Evolutionary conservation across 208 protist genomes (phyloP).

Genomic region (Trypanosoma boissoni): DNA sequence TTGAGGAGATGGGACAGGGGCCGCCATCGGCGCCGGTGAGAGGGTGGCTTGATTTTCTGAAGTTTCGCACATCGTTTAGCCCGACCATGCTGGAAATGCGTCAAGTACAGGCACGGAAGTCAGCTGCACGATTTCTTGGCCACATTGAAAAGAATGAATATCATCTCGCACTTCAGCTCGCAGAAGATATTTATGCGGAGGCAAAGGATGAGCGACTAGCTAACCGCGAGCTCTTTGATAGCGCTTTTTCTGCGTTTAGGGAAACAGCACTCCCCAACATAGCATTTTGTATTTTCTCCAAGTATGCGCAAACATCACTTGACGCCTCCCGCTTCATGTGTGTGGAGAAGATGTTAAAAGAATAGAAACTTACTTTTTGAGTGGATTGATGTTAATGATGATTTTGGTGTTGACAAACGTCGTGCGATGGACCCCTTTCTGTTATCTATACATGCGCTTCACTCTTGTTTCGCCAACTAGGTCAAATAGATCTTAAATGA

Average conservation of each 20-base stretch:
- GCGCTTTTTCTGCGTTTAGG: slow-evolving; percentile 53
- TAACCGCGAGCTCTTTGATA: slow-evolving; percentile 36
- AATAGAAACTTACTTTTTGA: slow-evolving; percentile 24
- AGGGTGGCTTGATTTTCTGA: slow-evolving; percentile 78
- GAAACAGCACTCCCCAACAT: slow-evolving; percentile 54
- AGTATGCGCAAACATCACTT: slow-evolving; percentile 62
- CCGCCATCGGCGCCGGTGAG: slow-evolving; percentile 51
- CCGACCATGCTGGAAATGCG: slow-evolving; percentile 57
- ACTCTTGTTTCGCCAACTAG: no score
- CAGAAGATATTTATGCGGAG: slow-evolving; percentile 45
- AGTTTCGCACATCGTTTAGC: slow-evolving; percentile 77
- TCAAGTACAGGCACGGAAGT: slow-evolving; percentile 39
- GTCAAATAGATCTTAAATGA: no score
- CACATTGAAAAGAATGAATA: slow-evolving; percentile 66
- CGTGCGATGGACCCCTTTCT: no score
- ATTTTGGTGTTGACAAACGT: no score
- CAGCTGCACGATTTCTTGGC: slow-evolving; percentile 44
- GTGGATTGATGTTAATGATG: background rate
- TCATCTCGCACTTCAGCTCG: slow-evolving; percentile 53
- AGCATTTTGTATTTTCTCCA: slow-evolving; percentile 63
- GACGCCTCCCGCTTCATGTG: slow-evolving; percentile 69
- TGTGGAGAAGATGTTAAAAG: slow-evolving; percentile 77
- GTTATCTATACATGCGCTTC: no score
- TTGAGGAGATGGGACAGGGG: slow-evolving; percentile 69
- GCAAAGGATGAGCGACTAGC: slow-evolving; percentile 39